Evolutionary conservation across 441 rosid genomes (phyloP).

Genomic region (Corymbia citriodora): DNA sequence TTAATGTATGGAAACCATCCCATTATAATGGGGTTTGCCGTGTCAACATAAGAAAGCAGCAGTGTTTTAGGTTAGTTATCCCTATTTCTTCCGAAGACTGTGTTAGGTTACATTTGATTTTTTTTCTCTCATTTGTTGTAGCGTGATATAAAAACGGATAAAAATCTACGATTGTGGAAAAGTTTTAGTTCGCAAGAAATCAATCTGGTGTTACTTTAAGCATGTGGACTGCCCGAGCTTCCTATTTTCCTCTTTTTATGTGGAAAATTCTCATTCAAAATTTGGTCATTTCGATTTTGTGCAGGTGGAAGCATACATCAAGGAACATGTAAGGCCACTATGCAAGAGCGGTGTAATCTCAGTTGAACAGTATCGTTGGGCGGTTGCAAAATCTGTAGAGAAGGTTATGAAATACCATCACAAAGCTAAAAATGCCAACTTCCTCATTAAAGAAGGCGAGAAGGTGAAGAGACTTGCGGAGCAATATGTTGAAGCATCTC

Average conservation of each 20-base stretch:
- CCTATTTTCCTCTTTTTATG: not conserved
- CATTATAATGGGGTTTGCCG: not conserved
- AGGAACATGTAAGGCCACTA: slow-evolving; percentile 94
- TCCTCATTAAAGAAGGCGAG: slow-evolving; percentile 95
- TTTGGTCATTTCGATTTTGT: not conserved
- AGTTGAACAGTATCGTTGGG: slow-evolving; percentile 86
- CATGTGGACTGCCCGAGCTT: not conserved
- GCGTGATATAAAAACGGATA: not conserved
- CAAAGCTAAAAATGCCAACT: slow-evolving; percentile 80
- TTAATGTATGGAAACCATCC: not conserved
- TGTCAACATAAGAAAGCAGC: not conserved
- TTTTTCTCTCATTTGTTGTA: not conserved
- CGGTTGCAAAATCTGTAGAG: slow-evolving; percentile 79
- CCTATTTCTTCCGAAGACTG: not conserved
- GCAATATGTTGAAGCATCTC: slow-evolving; percentile 87
- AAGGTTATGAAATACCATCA: slow-evolving; percentile 93
- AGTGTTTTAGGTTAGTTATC: not conserved
- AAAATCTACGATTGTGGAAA: not conserved
- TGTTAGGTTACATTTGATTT: not conserved
- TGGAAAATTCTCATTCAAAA: not conserved
- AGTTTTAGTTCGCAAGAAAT: not conserved
- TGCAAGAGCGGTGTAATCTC: slow-evolving; percentile 89
- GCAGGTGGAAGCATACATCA: slow-evolving; percentile 93
- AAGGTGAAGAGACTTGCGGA: slow-evolving; percentile 97
- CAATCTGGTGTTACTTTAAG: not conserved